These are phyloP conservation scores for Aurinia saxatilis DNA, from an alignment of 345 rosid genomes.

Conservation along the genomic window DNA sequence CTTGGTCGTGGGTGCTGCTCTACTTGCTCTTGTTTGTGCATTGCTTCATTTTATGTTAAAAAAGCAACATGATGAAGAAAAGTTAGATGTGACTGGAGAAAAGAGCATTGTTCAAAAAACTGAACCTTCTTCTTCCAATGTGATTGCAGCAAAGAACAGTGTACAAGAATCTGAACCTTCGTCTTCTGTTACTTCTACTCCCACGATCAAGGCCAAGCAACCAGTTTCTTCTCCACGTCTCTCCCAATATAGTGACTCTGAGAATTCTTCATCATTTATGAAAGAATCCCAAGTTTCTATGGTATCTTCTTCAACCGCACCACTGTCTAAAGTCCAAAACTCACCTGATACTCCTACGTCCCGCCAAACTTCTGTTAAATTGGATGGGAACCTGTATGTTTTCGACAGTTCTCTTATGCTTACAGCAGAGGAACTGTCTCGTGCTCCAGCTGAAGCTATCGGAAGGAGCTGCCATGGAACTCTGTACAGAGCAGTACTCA, in stretches of 20 bases:
- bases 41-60: conserved; percentile 31
- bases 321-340: conserved; percentile 38
- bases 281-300: conserved; percentile 43
- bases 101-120: conserved; percentile 25
- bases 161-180: conserved; percentile 31
- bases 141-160: conserved; percentile 27
- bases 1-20: conserved; percentile 40
- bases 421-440: conserved; percentile 76
- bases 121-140: conserved; percentile 29
- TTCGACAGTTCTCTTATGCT: conserved; percentile 54
- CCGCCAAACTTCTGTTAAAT: conserved; percentile 54
- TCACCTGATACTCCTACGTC: conserved; percentile 34
- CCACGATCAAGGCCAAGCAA: conserved; percentile 31
- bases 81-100: conserved; percentile 20
- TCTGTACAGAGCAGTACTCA: conserved; percentile 64
- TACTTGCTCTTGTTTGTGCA: conserved; percentile 40
- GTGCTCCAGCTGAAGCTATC: conserved; percentile 78
- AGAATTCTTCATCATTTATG: conserved; percentile 33
- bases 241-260: conserved; percentile 34
- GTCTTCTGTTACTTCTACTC: conserved; percentile 33
- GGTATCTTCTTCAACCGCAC: conserved; percentile 49
- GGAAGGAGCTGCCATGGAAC: conserved; percentile 92
- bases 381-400: conserved; percentile 68
- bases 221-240: conserved; percentile 41
- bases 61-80: conserved; percentile 24